Base-by-base conservation (phyloP, 1,284 basidiomycete species). In the Mycosarcoma mackinlayi region DNA sequence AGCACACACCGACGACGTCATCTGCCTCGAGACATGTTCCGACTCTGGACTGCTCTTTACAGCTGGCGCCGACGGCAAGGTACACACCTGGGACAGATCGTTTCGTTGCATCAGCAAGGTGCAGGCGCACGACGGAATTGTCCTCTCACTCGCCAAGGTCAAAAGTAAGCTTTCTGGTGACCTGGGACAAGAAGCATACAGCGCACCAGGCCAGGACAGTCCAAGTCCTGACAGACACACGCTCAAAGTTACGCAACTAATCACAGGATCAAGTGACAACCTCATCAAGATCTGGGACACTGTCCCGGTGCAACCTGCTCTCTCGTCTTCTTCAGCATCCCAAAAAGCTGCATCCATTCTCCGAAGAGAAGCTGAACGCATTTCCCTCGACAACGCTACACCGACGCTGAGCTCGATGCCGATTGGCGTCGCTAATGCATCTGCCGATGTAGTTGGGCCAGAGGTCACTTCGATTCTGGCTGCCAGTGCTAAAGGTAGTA, bases 1-100 rank as follows among this genome's bases (percentile, higher is more conserved):
- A 18, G 91, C 92, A 0, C 89, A 93, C 77, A 90, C 91, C 83
- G 91, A 80, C 21, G 76, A 72, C 45, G 73, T 72, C 14, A 67
- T 76, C 13, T 65, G 63, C 21, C 50, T 77, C 4, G 54, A 66
- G 47, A 46, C 64, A 1, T 57, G 57, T 18, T 34, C 33, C 18
- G 47, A 62, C 46, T 85, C 89, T 6, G 61, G 53, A 24, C 77
- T 70, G 27, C 62, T 78, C 4, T 77, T 69, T 33, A 68, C 73
- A 3, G 70, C 65, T 5, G 61, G 70, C 5, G 78, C 78, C 0
- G 77, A 80, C 35, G 78, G 78, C 11, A 40, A 38, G 28, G 73
- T 80, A n/a, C 42, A 68, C 4, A 61, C 54, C 1, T 80, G 72
- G 69, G 72, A 80, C 30, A 37, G 62, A n/a, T 56, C 61, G 23